Conservation (phyloP, 768 basidiomycete genomes). For the Suillus bovinus region DNA sequence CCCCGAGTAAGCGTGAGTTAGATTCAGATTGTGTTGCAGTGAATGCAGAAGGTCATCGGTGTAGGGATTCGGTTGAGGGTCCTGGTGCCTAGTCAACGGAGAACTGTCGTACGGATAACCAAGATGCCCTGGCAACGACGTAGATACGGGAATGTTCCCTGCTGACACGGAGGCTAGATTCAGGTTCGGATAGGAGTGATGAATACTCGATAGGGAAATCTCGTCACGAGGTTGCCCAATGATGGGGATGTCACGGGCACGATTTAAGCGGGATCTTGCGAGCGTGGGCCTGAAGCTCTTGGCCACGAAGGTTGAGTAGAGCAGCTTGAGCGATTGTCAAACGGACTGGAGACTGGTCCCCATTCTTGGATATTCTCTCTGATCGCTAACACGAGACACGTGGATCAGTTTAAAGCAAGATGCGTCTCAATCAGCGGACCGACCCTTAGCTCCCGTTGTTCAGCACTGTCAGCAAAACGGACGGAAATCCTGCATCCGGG, state of each 20-base stretch:
- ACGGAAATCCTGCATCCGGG: slow-evolving; percentile 76
- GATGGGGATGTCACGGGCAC: slow-evolving; percentile 16
- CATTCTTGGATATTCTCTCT: slow-evolving; percentile 61
- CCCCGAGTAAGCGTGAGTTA: slow-evolving; percentile 16
- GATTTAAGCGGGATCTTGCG: slow-evolving; percentile 10
- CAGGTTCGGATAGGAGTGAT: slow-evolving; percentile 8
- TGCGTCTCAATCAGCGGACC: slow-evolving; percentile 25
- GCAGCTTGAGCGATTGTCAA: slow-evolving; percentile 80
- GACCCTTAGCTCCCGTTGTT: slow-evolving; percentile 76
- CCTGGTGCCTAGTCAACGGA: slow-evolving; percentile 15
- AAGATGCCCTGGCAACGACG: slow-evolving; percentile 24
- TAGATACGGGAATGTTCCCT: slow-evolving; percentile 18
- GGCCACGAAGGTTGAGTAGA: slow-evolving; percentile 71
- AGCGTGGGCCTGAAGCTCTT: slow-evolving; percentile 41
- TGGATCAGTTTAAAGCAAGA: slow-evolving; percentile 9
- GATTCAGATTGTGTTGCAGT: slow-evolving; percentile 25
- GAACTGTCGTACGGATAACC: slow-evolving; percentile 19
- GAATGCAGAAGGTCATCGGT: slow-evolving; percentile 42
- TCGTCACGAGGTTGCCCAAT: slow-evolving; percentile 6
- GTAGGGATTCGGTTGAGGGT: slow-evolving; percentile 34
- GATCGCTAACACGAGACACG: slow-evolving; percentile 44
- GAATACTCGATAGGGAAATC: slow-evolving; percentile 5
- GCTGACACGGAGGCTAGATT: not conserved
- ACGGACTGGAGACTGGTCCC: slow-evolving; percentile 60
- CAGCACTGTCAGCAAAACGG: slow-evolving; percentile 75